Conservation (phyloP, 176 grass and related monocot genomes). For the Lolium multiflorum region DNA sequence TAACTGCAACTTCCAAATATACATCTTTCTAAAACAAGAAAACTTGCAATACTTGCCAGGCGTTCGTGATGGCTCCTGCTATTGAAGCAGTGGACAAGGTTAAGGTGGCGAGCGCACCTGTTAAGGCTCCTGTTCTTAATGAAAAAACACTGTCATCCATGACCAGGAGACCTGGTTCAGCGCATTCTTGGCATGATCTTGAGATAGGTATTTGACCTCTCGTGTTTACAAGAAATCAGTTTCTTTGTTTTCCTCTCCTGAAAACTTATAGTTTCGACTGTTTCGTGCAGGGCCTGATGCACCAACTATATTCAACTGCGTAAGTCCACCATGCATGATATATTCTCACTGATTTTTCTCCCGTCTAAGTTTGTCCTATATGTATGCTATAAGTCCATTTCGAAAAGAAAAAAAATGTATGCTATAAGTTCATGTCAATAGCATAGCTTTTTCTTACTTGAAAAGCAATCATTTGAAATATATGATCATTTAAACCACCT, state of each 20-base stretch:
- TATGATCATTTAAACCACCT: neutral
- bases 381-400: too few relatives aligned
- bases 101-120: conserved; percentile 31
- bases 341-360: neutral
- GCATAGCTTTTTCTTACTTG: neutral
- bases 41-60: conserved; percentile 33
- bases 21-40: neutral
- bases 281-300: conserved; percentile 77
- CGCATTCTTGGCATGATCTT: conserved; percentile 99
- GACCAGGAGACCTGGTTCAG: conserved; percentile 77
- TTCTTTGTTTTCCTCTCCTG: neutral
- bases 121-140: conserved; percentile 64
- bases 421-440: neutral
- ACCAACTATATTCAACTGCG: conserved; percentile 91
- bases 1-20: neutral
- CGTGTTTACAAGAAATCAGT: neutral
- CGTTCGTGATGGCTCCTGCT: conserved; percentile 66
- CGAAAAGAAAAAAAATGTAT: too few relatives aligned
- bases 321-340: conserved; percentile 46
- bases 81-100: conserved; percentile 55
- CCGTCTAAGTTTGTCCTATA: neutral
- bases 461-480: neutral
- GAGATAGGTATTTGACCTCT: conserved; percentile 77
- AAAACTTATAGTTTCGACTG: conserved; percentile 10
- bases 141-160: conserved; percentile 88